A percentile compares a stretch with the other conserved stretches of the same genome.
Evolutionary conservation across 495 filamentous ascomycete species (phyloP).

Genomic region (Penicillium macrosclerotiorum): DNA sequence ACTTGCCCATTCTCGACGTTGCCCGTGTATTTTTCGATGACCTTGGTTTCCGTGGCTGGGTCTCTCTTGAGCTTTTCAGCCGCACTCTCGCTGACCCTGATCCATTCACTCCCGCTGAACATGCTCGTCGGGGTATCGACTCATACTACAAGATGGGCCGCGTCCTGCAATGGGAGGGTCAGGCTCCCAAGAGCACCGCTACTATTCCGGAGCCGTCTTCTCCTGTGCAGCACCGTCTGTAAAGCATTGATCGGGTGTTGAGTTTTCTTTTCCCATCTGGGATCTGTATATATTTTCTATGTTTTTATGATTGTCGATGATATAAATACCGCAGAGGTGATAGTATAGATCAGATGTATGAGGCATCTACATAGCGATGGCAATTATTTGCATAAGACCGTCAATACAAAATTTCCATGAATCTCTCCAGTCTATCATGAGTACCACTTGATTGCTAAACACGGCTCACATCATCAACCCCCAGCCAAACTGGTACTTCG

Average conservation of each 20-base stretch:
- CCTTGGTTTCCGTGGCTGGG: constrained; percentile 70
- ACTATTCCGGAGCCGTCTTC: constrained; percentile 11
- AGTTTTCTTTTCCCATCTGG: not conserved
- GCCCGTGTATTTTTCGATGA: constrained; percentile 60
- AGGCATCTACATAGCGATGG: too few relatives aligned
- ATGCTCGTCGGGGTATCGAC: constrained; percentile 61
- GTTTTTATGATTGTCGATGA: not conserved
- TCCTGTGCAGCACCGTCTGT: constrained; percentile 27
- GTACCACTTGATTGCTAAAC: too few relatives aligned
- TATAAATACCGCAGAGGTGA: too few relatives aligned
- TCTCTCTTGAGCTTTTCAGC: constrained; percentile 78
- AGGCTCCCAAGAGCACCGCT: constrained; percentile 3
- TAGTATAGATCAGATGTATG: too few relatives aligned
- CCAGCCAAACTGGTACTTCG: too few relatives aligned
- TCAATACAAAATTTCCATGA: too few relatives aligned
- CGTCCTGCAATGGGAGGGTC: constrained; percentile 29
- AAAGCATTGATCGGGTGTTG: not conserved
- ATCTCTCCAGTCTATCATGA: too few relatives aligned
- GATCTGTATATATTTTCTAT: constrained; percentile 2
- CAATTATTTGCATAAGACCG: too few relatives aligned
- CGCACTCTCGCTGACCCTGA: constrained; percentile 58
- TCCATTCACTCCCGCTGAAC: constrained; percentile 53
- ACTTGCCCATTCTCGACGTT: constrained; percentile 64
- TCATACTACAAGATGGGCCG: constrained; percentile 58
- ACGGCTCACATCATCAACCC: too few relatives aligned